These are phyloP conservation scores for Tillandsia fasciculata DNA, from an alignment of 176 grass and related monocot species.

Conservation along the genomic window DNA sequence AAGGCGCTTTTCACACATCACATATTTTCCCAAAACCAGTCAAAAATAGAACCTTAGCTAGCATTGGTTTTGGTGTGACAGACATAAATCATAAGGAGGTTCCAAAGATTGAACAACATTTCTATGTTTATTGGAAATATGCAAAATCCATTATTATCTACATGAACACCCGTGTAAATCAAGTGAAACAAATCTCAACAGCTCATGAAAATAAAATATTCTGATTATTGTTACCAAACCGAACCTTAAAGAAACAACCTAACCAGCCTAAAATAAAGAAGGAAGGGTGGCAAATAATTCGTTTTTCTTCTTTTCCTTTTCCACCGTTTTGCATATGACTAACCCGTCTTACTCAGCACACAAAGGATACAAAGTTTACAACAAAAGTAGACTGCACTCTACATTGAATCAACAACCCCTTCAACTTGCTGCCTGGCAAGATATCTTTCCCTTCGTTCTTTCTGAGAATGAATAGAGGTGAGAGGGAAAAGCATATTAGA, in stretches of 20 bases:
- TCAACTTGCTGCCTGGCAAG: conserved; percentile 84
- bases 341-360: conserved; percentile 17
- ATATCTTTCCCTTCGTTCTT: conserved; percentile 93
- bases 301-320: not conserved
- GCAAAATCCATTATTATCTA: conserved; percentile 37
- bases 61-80: too few relatives aligned
- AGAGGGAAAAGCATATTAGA: conserved; percentile 18
- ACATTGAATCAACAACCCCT: conserved; percentile 68
- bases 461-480: conserved; percentile 36
- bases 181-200: conserved; percentile 27
- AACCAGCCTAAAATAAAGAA: conserved; percentile 24
- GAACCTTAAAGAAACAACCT: conserved; percentile 18
- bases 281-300: not conserved
- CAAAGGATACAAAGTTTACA: conserved; percentile 13
- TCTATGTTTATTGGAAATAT: conserved; percentile 12
- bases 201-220: conserved; percentile 33
- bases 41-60: too few relatives aligned
- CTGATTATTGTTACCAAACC: conserved; percentile 37
- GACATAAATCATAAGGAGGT: not conserved
- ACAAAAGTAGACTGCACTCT: conserved; percentile 2
- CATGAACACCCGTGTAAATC: conserved; percentile 19
- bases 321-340: not conserved
- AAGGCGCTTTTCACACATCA: too few relatives aligned
- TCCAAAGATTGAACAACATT: not conserved
- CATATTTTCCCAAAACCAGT: too few relatives aligned